Evolutionary conservation across 2,329 filamentous ascomycete genomes (phyloP).

Genomic region (Akanthomyces uredinophilus): DNA sequence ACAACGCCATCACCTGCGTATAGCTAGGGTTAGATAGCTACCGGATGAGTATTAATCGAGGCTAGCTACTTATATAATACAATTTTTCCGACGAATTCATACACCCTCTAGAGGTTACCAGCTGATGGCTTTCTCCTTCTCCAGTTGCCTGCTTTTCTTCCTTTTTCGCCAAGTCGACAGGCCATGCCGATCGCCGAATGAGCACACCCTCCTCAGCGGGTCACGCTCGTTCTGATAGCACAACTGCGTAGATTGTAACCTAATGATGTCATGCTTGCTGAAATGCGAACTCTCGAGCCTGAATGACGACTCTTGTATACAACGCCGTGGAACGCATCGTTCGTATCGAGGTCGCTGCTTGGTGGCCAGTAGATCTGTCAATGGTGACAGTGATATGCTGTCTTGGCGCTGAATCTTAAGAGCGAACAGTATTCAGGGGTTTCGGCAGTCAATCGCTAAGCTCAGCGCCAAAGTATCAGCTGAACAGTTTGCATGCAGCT

Average conservation of each 20-base stretch:
- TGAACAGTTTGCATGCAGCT: background rate
- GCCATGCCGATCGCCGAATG: no score
- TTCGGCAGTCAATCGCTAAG: background rate
- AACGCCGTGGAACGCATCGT: background rate
- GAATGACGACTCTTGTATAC: background rate
- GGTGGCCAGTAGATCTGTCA: background rate
- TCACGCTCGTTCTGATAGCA: background rate
- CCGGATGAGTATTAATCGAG: no score
- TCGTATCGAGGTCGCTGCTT: background rate
- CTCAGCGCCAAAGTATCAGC: background rate
- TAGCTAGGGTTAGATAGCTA: no score
- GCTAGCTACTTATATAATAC: no score
- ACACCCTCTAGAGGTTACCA: no score
- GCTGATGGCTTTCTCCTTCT: no score
- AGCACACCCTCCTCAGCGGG: background rate
- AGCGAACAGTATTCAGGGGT: background rate
- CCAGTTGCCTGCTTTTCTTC: no score
- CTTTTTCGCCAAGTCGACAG: no score
- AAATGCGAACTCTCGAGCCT: no score
- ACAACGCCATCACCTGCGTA: no score
- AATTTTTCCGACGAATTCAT: no score
- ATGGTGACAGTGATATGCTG: background rate
- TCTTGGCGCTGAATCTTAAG: background rate
- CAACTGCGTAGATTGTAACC: background rate
- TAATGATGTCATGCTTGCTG: no score